Conservation (phyloP, 2,329 filamentous ascomycete species). For the Cadophora gregata region DNA sequence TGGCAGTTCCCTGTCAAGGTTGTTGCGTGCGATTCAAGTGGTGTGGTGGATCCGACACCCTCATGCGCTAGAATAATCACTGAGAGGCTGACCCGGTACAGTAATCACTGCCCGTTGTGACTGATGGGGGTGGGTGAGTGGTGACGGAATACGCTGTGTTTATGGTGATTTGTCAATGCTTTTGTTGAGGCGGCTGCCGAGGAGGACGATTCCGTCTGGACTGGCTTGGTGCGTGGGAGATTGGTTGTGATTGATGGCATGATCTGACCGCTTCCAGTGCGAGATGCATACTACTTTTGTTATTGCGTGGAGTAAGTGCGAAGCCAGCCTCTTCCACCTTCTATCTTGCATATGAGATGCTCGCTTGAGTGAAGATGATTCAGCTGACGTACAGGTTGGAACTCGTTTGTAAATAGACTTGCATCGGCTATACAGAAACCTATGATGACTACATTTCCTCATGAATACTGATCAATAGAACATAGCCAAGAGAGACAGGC, state of each 20-base stretch:
- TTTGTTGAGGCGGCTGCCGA: background rate
- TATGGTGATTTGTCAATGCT: background rate
- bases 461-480: background rate
- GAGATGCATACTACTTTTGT: background rate
- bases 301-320: background rate
- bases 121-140: background rate
- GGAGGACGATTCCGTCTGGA: background rate
- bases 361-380: constrained; percentile 13
- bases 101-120: background rate
- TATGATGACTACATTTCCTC: background rate
- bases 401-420: constrained; percentile 2
- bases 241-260: background rate
- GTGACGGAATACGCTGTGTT: constrained; percentile 6
- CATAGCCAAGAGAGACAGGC: no score
- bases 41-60: background rate
- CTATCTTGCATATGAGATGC: background rate
- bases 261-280: background rate
- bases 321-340: background rate
- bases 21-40: constrained; percentile 11
- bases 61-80: background rate
- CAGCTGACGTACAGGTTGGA: background rate
- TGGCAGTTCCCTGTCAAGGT: constrained; percentile 16
- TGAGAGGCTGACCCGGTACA: background rate
- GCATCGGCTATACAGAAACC: constrained; percentile 6
- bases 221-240: background rate